Conservation (phyloP, 331 rosid genomes). For the Pyracantha coccinea region DNA sequence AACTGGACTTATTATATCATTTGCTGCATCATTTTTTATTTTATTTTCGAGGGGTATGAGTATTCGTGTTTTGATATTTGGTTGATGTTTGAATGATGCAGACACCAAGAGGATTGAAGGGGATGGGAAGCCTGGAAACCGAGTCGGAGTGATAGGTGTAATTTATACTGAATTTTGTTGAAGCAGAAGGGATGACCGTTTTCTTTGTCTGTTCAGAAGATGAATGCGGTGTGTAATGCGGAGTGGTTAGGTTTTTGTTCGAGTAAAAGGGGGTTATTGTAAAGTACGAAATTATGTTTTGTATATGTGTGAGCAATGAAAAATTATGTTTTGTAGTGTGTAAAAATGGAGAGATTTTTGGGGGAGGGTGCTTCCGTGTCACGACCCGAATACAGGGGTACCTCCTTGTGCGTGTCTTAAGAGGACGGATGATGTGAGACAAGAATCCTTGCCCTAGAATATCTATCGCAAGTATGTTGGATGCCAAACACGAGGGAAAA, state of each 20-base stretch:
- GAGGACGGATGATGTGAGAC: too few species aligned
- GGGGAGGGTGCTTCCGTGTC: background rate
- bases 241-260: background rate
- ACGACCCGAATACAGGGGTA: background rate
- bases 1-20: background rate
- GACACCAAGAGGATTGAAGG: conserved; percentile 39
- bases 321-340: background rate
- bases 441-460: background rate
- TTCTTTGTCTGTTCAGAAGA: background rate
- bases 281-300: background rate
- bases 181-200: background rate
- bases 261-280: background rate
- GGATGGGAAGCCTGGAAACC: conserved; percentile 50
- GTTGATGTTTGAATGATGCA: conserved; percentile 22
- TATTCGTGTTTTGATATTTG: background rate
- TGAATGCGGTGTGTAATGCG: background rate
- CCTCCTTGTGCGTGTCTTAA: too few species aligned
- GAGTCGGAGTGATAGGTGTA: conserved; percentile 49
- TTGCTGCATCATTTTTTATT: background rate
- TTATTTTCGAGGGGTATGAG: background rate
- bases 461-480: background rate
- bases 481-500: too few species aligned
- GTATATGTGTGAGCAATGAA: background rate
- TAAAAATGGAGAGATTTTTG: background rate
- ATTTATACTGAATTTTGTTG: background rate